These are phyloP conservation scores for Ilex aquifolium DNA, from an alignment of 257 asterid species.

Conservation along the genomic window DNA sequence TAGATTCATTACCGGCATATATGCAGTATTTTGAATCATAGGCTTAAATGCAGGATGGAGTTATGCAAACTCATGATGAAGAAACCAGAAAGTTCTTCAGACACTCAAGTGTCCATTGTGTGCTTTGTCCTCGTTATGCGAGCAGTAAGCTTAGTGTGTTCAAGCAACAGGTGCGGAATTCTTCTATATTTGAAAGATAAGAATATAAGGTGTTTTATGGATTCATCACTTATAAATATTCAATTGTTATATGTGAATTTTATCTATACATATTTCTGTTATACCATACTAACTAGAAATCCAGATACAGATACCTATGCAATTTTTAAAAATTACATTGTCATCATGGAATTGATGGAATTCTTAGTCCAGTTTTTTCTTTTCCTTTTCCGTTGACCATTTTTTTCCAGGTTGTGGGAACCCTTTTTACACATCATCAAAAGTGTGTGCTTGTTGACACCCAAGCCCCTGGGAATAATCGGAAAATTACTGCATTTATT, in stretches of 20 bases:
- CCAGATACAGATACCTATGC: not conserved
- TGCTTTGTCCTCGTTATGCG: constrained; percentile 45
- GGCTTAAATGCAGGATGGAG: constrained; percentile 35
- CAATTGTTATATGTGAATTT: not conserved
- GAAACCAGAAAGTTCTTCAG: constrained; percentile 45
- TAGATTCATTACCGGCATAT: not conserved
- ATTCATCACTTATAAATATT: not conserved
- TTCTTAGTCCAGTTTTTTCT: not conserved
- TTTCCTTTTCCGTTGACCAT: not conserved
- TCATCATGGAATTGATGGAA: no score
- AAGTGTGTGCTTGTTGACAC: constrained; percentile 57
- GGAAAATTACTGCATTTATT: constrained; percentile 43
- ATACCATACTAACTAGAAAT: not conserved
- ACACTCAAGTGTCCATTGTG: constrained; percentile 51
- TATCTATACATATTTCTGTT: not conserved
- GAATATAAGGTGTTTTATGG: not conserved
- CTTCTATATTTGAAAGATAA: not conserved
- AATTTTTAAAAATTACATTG: not conserved
- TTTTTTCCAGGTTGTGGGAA: constrained; percentile 43
- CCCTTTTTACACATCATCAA: constrained; percentile 56
- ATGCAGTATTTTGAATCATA: not conserved
- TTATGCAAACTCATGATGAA: constrained; percentile 62
- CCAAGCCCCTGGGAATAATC: constrained; percentile 36
- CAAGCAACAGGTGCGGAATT: constrained; percentile 40
- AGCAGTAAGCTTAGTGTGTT: constrained; percentile 45